phyloP scores from a whole-genome alignment of 2,329 filamentous ascomycete genomes.

The Parastagonospora nodorum region DNA sequence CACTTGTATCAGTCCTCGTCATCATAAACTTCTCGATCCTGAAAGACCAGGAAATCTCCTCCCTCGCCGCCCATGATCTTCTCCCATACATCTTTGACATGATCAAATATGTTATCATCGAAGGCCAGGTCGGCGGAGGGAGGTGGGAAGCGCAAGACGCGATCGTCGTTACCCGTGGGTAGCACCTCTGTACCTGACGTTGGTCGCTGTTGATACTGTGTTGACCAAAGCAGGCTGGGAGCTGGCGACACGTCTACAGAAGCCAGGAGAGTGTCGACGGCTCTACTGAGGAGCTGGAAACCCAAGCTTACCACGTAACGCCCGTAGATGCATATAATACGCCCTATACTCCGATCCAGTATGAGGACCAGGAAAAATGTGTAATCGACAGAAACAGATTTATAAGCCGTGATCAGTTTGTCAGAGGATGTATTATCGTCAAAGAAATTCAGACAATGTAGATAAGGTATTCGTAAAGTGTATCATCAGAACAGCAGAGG shows the following conservation, averaged over 20 bases:
- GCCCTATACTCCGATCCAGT: slow-evolving; percentile 56
- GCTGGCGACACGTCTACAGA: slow-evolving; percentile 39
- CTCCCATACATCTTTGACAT: slow-evolving; percentile 74
- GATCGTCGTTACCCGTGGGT: slow-evolving; percentile 44
- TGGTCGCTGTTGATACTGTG: slow-evolving; percentile 57
- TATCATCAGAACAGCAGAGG: slow-evolving; percentile 75
- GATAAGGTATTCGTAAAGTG: slow-evolving; percentile 93
- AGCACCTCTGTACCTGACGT: slow-evolving; percentile 17
- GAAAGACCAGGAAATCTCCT: slow-evolving; percentile 75
- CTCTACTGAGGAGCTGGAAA: slow-evolving; percentile 46
- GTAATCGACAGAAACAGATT: slow-evolving; percentile 1
- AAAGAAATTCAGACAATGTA: slow-evolving; percentile 99
- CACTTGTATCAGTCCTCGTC: slow-evolving; percentile 49
- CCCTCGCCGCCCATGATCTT: slow-evolving; percentile 60
- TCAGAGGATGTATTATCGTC: slow-evolving; percentile 87
- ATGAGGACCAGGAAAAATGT: slow-evolving; percentile 11
- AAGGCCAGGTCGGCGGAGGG: slow-evolving; percentile 71
- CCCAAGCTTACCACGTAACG: slow-evolving; percentile 42
- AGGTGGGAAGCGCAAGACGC: slow-evolving; percentile 62
- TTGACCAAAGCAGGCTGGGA: slow-evolving; percentile 56
- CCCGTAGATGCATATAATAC: slow-evolving; percentile 62
- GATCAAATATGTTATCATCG: slow-evolving; percentile 69
- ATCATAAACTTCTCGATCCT: slow-evolving; percentile 72
- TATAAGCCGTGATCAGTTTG: slow-evolving; percentile 72
- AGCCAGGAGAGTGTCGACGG: slow-evolving; percentile 51